phyloP scores from a whole-genome alignment of 108 stramenopile genomes.

The Conticribra weissflogii region DNA sequence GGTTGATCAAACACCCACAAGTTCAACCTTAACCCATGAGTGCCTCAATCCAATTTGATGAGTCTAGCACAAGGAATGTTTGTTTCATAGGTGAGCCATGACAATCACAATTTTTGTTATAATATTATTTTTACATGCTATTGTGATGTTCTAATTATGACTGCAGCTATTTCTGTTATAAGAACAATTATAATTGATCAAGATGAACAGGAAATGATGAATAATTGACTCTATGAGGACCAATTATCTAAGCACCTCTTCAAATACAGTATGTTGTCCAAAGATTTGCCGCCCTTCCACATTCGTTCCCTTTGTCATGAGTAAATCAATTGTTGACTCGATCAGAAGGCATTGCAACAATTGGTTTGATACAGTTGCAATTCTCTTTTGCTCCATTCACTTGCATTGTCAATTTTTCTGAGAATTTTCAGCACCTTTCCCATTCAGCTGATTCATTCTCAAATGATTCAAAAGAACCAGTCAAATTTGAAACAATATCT shows the following conservation, averaged over 20 bases:
- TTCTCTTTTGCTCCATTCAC: background rate
- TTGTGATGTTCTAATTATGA: no score
- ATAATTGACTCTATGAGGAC: no score
- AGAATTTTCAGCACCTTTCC: background rate
- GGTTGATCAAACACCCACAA: no score
- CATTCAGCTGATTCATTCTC: background rate
- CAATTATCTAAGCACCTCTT: background rate
- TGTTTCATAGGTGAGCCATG: no score
- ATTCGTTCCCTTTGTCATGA: background rate
- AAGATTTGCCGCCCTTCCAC: background rate
- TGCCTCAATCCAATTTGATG: no score
- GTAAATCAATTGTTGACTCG: background rate
- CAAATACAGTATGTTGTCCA: background rate
- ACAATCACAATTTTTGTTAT: no score
- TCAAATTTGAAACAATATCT: background rate
- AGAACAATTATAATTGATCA: no score
- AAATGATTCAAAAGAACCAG: background rate
- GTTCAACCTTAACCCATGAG: no score
- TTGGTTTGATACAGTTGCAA: background rate
- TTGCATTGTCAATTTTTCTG: background rate
- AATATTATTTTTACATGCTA: no score
- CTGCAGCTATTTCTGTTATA: no score
- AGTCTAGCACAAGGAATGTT: no score
- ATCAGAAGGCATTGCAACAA: background rate
- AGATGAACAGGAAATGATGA: no score